These are phyloP conservation scores for Drechslerella dactyloides DNA, from an alignment of 2,329 filamentous ascomycete species.

Conservation along the genomic window DNA sequence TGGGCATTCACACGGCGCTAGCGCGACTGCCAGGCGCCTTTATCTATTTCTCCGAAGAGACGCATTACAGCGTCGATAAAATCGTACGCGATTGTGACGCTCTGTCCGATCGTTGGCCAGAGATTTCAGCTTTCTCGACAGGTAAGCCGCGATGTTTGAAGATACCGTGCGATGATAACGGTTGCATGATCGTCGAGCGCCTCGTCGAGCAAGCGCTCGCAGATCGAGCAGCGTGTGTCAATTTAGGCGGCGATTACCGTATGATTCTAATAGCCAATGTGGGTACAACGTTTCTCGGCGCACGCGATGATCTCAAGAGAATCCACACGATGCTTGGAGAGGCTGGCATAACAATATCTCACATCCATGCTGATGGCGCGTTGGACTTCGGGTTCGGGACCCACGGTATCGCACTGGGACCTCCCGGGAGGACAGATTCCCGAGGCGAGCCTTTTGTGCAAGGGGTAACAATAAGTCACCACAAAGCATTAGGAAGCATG, in stretches of 20 bases:
- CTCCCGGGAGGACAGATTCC: neutral
- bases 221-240: slow-evolving; percentile 1
- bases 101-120: slow-evolving; percentile 16
- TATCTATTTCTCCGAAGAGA: slow-evolving; percentile 27
- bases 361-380: too few species aligned
- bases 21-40: slow-evolving; percentile 14
- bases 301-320: slow-evolving; percentile 13
- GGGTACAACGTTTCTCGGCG: slow-evolving; percentile 35
- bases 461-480: slow-evolving; percentile 35
- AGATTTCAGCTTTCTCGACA: too few species aligned
- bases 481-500: slow-evolving; percentile 26
- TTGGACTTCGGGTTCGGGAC: too few species aligned
- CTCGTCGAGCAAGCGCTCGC: slow-evolving; percentile 10
- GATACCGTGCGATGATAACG: slow-evolving; percentile 19
- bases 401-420: too few species aligned
- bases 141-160: slow-evolving; percentile 3
- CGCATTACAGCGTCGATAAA: slow-evolving; percentile 32
- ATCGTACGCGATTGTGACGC: slow-evolving; percentile 22
- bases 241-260: neutral
- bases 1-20: slow-evolving; percentile 29
- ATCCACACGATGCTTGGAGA: slow-evolving; percentile 2
- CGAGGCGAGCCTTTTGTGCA: slow-evolving; percentile 25
- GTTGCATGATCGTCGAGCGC: slow-evolving; percentile 4
- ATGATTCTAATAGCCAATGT: slow-evolving; percentile 27
- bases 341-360: slow-evolving; percentile 10